Evolutionary conservation across 2,329 filamentous ascomycete species (phyloP), one percentile per base, ranked within the genome.

Genomic region (Fusarium nodosum): DNA sequence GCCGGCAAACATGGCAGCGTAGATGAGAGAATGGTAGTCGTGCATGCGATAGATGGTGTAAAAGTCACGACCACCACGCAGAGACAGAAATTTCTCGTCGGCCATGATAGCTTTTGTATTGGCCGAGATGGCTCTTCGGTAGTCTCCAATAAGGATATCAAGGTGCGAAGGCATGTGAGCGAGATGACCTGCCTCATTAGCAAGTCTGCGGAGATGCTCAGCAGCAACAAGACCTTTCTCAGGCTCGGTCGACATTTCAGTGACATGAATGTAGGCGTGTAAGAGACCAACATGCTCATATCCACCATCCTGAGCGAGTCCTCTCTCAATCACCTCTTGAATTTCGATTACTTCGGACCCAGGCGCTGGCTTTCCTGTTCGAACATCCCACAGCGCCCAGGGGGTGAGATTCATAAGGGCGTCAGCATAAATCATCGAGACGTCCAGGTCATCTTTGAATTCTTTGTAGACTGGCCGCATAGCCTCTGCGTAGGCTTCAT

Each of bases 261-360:
- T 91, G 5, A 93, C 84, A 71, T 93, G 91, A 39, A 93, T 91
- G 76, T 94, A 94, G 33, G 93, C 79, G 76, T 94, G 92, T 8
- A 93, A 81, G 0, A 94, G 77, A 0, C 91, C 92, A 0, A 92
- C 89, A 72, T 96, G 92, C 9, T 80, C 71, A 5, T 82, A 76
- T 1, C 80, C 79, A 7, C 72, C 75, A 0, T 72, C 61, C 3
- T 74, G 73, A 4, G 83, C 80, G 20, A 94, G 78, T 0, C 88
- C 88, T 5, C 76, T 73, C 66, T 82, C 80, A 11, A 82, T 71
- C 10, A 80, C 72, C 9, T 72, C 59, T 57, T 79, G 76, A 26
- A 76, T 76, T 56, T 80, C 77, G n/a, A 76, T 44, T 0, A 77
- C 79, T 18, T 77, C 73, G 3, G 79, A 78, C 0, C 72, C 76